Percentiles rank a stretch among this genome's conserved stretches.
Conservation (phyloP, 2,329 filamentous ascomycete genomes). For the Cercospora sp. region DNA sequence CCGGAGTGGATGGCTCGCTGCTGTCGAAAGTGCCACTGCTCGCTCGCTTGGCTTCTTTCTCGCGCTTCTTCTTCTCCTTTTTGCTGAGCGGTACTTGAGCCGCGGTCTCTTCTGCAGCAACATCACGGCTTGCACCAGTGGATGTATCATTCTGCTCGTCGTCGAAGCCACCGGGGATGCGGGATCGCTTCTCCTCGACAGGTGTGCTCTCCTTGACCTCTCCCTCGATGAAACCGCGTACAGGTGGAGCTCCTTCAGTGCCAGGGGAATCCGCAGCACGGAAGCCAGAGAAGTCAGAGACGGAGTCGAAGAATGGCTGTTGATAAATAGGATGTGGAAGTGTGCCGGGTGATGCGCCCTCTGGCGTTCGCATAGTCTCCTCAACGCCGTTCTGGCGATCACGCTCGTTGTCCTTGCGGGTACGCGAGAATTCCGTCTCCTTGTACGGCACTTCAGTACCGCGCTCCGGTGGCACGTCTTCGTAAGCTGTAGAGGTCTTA, state of each 20-base stretch:
- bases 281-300: constrained; percentile 42
- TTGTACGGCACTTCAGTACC: constrained; percentile 4
- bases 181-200: constrained; percentile 47
- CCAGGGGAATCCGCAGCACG: constrained; percentile 34
- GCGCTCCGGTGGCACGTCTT: constrained; percentile 11
- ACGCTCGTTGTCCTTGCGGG: constrained; percentile 21
- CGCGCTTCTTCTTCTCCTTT: constrained; percentile 37
- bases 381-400: constrained; percentile 15
- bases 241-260: constrained; percentile 36
- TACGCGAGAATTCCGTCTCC: constrained; percentile 8
- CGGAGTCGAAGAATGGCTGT: constrained; percentile 45
- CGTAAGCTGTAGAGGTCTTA: not conserved
- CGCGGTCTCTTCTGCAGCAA: constrained; percentile 21
- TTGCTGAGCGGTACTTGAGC: constrained; percentile 38
- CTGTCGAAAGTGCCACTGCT: constrained; percentile 17
- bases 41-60: constrained; percentile 42
- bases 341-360: not conserved
- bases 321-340: constrained; percentile 30
- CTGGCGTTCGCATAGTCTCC: constrained; percentile 16
- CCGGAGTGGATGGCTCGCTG: constrained; percentile 21
- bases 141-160: constrained; percentile 32
- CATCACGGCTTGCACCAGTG: constrained; percentile 8
- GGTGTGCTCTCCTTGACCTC: constrained; percentile 59
- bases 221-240: constrained; percentile 44
- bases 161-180: constrained; percentile 64